Conservation (phyloP, 1,284 basidiomycete species). For the Ceratobasidium papillatum region DNA sequence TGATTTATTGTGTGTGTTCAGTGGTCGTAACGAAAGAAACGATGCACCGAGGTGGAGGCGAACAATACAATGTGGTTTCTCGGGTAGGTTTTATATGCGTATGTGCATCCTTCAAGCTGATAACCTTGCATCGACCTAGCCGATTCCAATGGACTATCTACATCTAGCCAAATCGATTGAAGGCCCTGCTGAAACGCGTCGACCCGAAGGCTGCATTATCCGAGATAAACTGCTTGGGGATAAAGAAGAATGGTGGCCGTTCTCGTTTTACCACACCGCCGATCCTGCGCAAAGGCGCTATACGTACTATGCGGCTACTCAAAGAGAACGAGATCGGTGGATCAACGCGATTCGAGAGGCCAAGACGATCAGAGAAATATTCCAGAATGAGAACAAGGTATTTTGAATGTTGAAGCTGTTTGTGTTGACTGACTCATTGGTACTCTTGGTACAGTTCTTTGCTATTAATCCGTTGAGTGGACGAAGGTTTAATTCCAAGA, state of each 20-base stretch:
- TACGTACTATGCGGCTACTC: conserved; percentile 71
- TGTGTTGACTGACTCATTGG: conserved; percentile 19
- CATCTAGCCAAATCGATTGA: conserved; percentile 67
- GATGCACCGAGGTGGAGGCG: conserved; percentile 56
- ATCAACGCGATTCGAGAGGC: conserved; percentile 65
- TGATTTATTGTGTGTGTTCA: conserved; percentile 40
- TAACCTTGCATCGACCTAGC: conserved; percentile 56
- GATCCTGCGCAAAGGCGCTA: conserved; percentile 66
- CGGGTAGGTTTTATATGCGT: conserved; percentile 59
- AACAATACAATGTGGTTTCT: conserved; percentile 64
- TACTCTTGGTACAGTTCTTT: conserved; percentile 63
- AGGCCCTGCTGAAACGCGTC: conserved; percentile 52
- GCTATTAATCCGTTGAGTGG: conserved; percentile 66
- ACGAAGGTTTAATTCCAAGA: conserved; percentile 64
- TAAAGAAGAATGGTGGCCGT: conserved; percentile 65
- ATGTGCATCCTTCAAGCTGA: background rate
- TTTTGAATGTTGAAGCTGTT: conserved; percentile 42
- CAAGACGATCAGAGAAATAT: conserved; percentile 65
- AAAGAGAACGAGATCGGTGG: conserved; percentile 68
- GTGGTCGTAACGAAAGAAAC: conserved; percentile 64
- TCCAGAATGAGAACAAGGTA: conserved; percentile 77
- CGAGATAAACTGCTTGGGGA: conserved; percentile 37
- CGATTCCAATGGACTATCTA: conserved; percentile 78
- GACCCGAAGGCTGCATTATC: conserved; percentile 27
- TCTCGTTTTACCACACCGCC: conserved; percentile 75